phyloP scores from a whole-genome alignment of 2,329 filamentous ascomycete species.

The Epichloe amarillans region DNA sequence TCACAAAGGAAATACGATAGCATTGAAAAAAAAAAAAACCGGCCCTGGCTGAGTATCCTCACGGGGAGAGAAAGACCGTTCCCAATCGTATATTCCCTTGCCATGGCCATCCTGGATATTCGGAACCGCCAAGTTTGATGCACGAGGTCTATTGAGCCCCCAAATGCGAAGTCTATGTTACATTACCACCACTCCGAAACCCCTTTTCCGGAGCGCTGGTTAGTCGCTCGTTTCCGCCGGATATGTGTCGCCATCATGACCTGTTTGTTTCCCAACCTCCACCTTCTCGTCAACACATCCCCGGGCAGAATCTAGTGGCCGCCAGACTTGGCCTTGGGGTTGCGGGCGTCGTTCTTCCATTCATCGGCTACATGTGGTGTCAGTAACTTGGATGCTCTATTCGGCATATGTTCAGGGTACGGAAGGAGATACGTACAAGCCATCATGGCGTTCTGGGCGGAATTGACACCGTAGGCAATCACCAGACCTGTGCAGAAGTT shows the following conservation, averaged over 20 bases:
- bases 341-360: conserved; percentile 94
- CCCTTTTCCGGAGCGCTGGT: conserved; percentile 5
- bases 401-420: background rate
- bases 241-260: conserved; percentile 10
- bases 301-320: conserved; percentile 27
- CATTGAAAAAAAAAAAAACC: too few relatives aligned
- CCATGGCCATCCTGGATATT: background rate
- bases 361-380: conserved; percentile 55
- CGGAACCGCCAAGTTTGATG: conserved; percentile 4
- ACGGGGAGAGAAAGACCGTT: too few relatives aligned
- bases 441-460: conserved; percentile 63
- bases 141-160: conserved; percentile 21
- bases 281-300: conserved; percentile 10
- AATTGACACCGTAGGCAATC: conserved; percentile 86
- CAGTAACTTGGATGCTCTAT: conserved; percentile 9
- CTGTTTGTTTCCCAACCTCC: conserved; percentile 3
- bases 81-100: too few relatives aligned
- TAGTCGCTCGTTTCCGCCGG: conserved; percentile 14
- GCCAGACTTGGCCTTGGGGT: conserved; percentile 46
- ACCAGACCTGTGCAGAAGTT: conserved; percentile 50
- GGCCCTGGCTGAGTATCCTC: background rate
- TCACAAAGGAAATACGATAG: background rate
- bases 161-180: conserved; percentile 28
- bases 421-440: conserved; percentile 44
- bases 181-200: conserved; percentile 20